These are phyloP conservation scores for Fusarium sp. DNA, from an alignment of 2,329 filamentous ascomycete species.

Conservation along the genomic window DNA sequence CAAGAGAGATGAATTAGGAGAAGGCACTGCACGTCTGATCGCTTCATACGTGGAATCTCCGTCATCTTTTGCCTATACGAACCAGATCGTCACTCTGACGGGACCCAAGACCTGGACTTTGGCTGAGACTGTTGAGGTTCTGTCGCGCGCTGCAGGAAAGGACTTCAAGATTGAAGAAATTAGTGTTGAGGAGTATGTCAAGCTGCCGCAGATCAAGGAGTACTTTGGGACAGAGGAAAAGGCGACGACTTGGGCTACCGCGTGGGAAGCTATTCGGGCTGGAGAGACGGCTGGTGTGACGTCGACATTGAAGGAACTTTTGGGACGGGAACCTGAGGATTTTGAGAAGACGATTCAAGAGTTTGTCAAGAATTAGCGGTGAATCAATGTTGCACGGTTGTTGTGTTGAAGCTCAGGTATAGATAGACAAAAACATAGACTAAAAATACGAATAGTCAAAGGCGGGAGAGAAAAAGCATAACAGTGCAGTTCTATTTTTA, in stretches of 20 bases:
- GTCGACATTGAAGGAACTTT: background rate
- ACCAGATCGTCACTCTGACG: conserved; percentile 24
- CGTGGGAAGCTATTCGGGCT: conserved; percentile 32
- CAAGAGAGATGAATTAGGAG: conserved; percentile 38
- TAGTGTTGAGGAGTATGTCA: conserved; percentile 26
- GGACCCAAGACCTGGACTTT: conserved; percentile 16
- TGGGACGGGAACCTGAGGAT: conserved; percentile 27
- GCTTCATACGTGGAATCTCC: conserved; percentile 15
- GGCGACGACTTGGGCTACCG: conserved; percentile 33
- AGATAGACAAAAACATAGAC: no score
- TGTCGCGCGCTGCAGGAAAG: background rate
- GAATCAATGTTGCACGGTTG: background rate
- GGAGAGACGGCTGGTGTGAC: conserved; percentile 27
- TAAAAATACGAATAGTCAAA: background rate
- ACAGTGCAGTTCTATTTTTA: conserved; percentile 15
- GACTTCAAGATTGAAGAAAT: conserved; percentile 11
- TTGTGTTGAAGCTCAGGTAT: background rate
- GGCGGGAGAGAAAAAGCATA: background rate
- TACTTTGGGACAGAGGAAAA: conserved; percentile 16
- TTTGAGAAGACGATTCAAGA: conserved; percentile 29
- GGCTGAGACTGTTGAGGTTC: conserved; percentile 6
- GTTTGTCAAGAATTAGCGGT: conserved; percentile 2
- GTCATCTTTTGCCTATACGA: background rate
- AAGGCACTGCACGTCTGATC: conserved; percentile 29
- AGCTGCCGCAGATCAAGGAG: conserved; percentile 14